Conservation (phyloP, 2,329 filamentous ascomycete genomes). For the Byssochlamys sp. region DNA sequence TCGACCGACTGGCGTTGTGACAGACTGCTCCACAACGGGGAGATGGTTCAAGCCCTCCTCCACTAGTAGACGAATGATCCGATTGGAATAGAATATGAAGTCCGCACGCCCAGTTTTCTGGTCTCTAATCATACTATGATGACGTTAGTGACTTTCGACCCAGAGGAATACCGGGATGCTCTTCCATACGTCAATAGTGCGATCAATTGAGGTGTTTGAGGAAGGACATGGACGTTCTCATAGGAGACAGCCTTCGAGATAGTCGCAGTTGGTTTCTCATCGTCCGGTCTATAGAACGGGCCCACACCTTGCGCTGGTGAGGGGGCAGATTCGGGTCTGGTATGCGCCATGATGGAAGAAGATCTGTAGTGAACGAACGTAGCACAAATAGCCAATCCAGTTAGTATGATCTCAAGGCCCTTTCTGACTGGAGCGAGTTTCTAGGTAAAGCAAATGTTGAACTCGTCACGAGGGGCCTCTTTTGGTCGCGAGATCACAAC, state of each 20-base stretch:
- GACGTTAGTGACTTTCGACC: constrained; percentile 3
- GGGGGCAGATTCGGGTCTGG: constrained; percentile 20
- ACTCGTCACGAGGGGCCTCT: background rate
- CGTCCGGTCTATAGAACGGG: constrained; percentile 64
- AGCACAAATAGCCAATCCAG: background rate
- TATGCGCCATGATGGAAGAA: constrained; percentile 17
- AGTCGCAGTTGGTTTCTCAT: constrained; percentile 75
- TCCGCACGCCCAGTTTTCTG: constrained; percentile 82
- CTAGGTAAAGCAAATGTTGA: background rate
- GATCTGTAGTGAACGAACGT: background rate
- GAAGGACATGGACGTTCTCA: constrained; percentile 79
- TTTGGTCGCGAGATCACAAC: background rate
- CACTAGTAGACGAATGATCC: constrained; percentile 90
- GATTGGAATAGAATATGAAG: constrained; percentile 98
- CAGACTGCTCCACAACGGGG: constrained; percentile 75
- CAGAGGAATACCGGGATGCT: constrained; percentile 1
- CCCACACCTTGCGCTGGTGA: constrained; percentile 60
- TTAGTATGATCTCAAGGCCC: background rate
- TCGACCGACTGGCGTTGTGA: constrained; percentile 83
- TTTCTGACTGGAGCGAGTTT: background rate
- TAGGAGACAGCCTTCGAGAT: constrained; percentile 73
- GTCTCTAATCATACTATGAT: constrained; percentile 79
- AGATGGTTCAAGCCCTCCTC: constrained; percentile 96
- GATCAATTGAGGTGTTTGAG: constrained; percentile 93
- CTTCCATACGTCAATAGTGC: constrained; percentile 82